phyloP scores from a whole-genome alignment of 2,329 filamentous ascomycete species.

The Chaetothyriales sp. region DNA sequence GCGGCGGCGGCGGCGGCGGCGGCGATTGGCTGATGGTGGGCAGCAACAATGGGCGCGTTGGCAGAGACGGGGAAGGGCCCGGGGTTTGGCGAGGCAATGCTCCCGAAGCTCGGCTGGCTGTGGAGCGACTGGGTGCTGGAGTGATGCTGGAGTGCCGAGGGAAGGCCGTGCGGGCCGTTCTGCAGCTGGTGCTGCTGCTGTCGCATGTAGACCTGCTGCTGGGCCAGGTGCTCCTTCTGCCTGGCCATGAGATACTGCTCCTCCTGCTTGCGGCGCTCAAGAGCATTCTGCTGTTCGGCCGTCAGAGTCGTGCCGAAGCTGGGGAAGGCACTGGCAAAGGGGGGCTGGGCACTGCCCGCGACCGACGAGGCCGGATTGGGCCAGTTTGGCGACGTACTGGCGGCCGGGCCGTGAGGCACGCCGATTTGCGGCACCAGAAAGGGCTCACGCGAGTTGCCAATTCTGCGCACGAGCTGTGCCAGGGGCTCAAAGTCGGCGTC shows the following conservation, averaged over 20 bases:
- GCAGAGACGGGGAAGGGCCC: neutral
- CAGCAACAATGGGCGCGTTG: neutral
- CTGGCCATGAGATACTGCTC: conserved; percentile 95
- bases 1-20: neutral
- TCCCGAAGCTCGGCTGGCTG: conserved; percentile 92
- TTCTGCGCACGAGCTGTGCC: conserved; percentile 84
- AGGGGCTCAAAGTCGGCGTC: conserved; percentile 89
- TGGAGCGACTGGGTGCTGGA: conserved; percentile 91
- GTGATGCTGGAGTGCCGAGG: conserved; percentile 65
- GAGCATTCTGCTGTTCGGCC: conserved; percentile 92
- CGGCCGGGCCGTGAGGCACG: conserved; percentile 71
- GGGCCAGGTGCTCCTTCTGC: conserved; percentile 82
- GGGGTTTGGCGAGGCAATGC: conserved; percentile 67
- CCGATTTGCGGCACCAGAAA: conserved; percentile 97
- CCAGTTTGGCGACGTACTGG: conserved; percentile 27
- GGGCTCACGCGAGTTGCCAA: conserved; percentile 92
- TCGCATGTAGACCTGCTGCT: conserved; percentile 64
- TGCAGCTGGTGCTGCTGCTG: conserved; percentile 61
- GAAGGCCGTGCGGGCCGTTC: conserved; percentile 37
- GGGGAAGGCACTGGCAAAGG: conserved; percentile 84
- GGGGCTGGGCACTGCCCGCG: conserved; percentile 55
- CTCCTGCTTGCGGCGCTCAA: conserved; percentile 92
- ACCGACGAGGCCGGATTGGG: conserved; percentile 7
- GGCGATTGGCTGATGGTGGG: neutral
- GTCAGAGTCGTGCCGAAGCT: conserved; percentile 94